Conservation (phyloP, 495 filamentous ascomycete genomes). For the Penicillium ochrochloron region DNA sequence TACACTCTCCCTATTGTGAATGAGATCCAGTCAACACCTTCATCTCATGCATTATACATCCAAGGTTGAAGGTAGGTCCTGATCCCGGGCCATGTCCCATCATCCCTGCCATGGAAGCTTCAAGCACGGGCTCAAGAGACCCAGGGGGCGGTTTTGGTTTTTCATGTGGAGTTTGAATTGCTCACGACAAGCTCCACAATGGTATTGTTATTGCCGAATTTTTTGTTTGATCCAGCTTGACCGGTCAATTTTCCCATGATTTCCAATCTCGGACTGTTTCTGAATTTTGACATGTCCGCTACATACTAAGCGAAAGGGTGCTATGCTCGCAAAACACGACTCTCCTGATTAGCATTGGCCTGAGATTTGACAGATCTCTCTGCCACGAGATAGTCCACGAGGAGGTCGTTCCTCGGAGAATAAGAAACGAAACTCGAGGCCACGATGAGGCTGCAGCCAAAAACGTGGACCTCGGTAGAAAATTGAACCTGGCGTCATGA, state of each 20-base stretch:
- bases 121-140: background rate
- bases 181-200: conserved; percentile 1
- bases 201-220: conserved; percentile 7
- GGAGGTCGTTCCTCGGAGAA: background rate
- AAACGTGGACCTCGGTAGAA: background rate
- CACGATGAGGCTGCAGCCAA: background rate
- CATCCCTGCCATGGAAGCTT: background rate
- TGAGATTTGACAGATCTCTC: background rate
- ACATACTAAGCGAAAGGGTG: conserved; percentile 4
- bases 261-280: background rate
- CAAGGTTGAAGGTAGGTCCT: background rate
- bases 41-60: background rate
- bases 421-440: background rate
- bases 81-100: background rate
- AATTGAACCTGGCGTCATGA: background rate
- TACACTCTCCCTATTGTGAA: background rate
- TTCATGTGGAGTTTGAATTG: conserved; percentile 6
- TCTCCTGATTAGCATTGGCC: background rate
- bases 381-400: background rate
- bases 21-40: background rate
- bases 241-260: background rate
- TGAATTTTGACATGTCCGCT: background rate
- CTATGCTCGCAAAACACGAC: background rate
- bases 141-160: conserved; percentile 3
- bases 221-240: background rate